phyloP scores from a whole-genome alignment of 148 eudicot genomes.

The Gaultheria prostrata region DNA sequence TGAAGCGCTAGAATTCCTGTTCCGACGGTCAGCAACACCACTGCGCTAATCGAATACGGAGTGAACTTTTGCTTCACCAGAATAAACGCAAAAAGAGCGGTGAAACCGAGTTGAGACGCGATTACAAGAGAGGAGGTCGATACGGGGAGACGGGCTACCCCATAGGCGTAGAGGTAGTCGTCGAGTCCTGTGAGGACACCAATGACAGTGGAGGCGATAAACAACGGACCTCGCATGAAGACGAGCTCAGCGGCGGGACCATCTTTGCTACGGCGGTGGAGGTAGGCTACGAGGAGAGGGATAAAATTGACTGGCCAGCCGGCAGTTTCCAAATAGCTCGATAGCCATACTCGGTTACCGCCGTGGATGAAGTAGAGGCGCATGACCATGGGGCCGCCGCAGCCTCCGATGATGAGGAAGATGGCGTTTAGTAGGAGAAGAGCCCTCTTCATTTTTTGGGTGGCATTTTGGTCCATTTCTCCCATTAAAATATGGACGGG shows the following conservation, averaged over 20 bases:
- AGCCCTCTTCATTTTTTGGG: constrained; percentile 19
- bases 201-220: constrained; percentile 25
- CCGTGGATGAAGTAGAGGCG: constrained; percentile 61
- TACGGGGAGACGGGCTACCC: constrained; percentile 53
- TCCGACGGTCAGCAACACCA: constrained; percentile 54
- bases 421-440: constrained; percentile 38
- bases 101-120: constrained; percentile 61
- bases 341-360: constrained; percentile 53
- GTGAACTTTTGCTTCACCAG: constrained; percentile 61
- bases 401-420: constrained; percentile 37
- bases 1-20: constrained; percentile 54
- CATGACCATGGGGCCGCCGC: constrained; percentile 43
- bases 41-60: constrained; percentile 50
- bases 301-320: constrained; percentile 58
- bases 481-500: background rate
- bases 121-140: constrained; percentile 55
- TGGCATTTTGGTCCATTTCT: background rate
- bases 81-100: constrained; percentile 53
- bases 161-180: constrained; percentile 59
- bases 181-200: constrained; percentile 54
- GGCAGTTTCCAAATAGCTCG: constrained; percentile 46
- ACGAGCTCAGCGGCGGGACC: constrained; percentile 23
- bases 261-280: constrained; percentile 20
- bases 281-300: constrained; percentile 29
- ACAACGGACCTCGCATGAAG: constrained; percentile 25